Evolutionary conservation across 163 green algal species (phyloP).

Genomic region (Trebouxia gelatinosa): DNA sequence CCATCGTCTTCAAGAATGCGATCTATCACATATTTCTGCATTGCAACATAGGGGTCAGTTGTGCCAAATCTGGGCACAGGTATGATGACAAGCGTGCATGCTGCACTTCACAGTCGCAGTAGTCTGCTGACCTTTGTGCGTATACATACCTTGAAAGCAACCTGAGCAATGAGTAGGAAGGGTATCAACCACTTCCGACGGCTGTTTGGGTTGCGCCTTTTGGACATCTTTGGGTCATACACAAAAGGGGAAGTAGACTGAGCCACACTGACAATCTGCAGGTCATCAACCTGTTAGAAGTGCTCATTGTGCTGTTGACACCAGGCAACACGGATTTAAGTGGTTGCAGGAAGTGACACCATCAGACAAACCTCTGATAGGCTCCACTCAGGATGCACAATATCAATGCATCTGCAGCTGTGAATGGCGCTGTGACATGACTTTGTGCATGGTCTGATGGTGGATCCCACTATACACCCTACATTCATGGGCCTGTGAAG

Average conservation of each 20-base stretch:
- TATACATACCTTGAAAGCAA: conserved; percentile 14
- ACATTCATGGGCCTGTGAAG: not conserved
- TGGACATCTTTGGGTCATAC: not conserved
- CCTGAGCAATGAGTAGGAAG: not conserved
- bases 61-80: not conserved
- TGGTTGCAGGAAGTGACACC: not conserved
- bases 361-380: not conserved
- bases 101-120: not conserved
- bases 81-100: not conserved
- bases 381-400: not conserved
- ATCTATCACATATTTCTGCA: conserved; percentile 23
- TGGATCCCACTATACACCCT: not conserved
- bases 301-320: not conserved
- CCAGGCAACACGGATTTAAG: not conserved
- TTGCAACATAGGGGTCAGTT: not conserved
- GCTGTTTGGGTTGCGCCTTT: conserved; percentile 19
- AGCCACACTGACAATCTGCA: conserved; percentile 20
- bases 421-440: not conserved
- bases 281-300: not conserved
- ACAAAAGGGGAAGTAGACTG: not conserved
- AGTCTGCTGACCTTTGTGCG: not conserved
- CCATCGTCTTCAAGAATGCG: conserved; percentile 14
- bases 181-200: conserved; percentile 17
- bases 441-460: not conserved
- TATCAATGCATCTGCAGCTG: no score